These are phyloP conservation scores for Rhodosporidiobolus sp. DNA, from an alignment of 768 basidiomycete genomes.

Conservation along the genomic window DNA sequence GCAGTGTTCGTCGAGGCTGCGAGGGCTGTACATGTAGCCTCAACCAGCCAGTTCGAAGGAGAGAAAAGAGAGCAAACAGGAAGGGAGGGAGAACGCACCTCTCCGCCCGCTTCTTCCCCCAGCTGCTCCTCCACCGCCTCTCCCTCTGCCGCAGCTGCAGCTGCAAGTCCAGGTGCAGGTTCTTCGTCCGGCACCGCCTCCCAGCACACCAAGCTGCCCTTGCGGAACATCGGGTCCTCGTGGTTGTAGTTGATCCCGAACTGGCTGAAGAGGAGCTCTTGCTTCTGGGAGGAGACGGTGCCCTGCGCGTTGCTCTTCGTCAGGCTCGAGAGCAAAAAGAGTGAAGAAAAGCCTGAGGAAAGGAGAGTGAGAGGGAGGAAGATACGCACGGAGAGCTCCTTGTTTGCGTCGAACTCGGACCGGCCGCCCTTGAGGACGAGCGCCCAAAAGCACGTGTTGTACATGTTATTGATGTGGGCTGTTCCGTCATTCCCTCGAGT, in stretches of 20 bases:
- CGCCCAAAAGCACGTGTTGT: slow-evolving; percentile 95
- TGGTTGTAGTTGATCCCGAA: slow-evolving; percentile 87
- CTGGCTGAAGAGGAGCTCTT: slow-evolving; percentile 79
- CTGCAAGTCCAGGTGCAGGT: not conserved
- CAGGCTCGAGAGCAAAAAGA: not conserved
- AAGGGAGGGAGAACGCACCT: too few relatives aligned
- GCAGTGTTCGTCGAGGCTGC: not conserved
- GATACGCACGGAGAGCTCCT: slow-evolving; percentile 63
- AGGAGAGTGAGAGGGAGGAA: not conserved
- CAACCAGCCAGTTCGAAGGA: too few relatives aligned
- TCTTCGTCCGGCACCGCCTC: slow-evolving; percentile 33
- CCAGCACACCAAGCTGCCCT: slow-evolving; percentile 79
- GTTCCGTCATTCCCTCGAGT: slow-evolving; percentile 39
- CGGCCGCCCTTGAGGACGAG: slow-evolving; percentile 78
- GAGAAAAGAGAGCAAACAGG: too few relatives aligned
- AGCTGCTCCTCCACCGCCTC: too few relatives aligned
- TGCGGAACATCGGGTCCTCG: slow-evolving; percentile 67
- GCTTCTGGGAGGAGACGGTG: slow-evolving; percentile 80
- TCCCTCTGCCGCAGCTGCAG: not conserved
- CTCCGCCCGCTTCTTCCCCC: too few relatives aligned
- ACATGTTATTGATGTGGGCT: slow-evolving; percentile 98
- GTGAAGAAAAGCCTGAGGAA: not conserved
- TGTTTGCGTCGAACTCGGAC: slow-evolving; percentile 75
- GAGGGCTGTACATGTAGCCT: too few relatives aligned
- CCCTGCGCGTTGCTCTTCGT: slow-evolving; percentile 57